phyloP scores from a whole-genome alignment of 345 rosid species.

The Populus davidiana region DNA sequence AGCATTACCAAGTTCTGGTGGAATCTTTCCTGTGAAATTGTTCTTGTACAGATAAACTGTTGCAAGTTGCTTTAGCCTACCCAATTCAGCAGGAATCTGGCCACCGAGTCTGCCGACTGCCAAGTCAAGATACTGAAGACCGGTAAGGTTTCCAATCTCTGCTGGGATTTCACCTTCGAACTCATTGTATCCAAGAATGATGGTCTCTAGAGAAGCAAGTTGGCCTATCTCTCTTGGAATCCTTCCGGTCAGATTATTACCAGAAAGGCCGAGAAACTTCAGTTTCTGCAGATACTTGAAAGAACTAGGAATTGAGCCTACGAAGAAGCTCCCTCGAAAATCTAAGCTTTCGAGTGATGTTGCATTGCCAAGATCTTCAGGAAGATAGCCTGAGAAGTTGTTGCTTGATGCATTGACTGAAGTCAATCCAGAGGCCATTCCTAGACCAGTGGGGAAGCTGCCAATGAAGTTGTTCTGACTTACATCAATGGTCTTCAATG shows the following conservation, averaged over 20 bases:
- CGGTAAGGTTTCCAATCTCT: slow-evolving; percentile 66
- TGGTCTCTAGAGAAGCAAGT: slow-evolving; percentile 68
- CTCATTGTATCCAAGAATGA: slow-evolving; percentile 83
- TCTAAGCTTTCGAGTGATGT: slow-evolving; percentile 62
- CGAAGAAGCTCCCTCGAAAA: slow-evolving; percentile 72
- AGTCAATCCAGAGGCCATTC: slow-evolving; percentile 56
- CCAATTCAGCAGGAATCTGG: slow-evolving; percentile 67
- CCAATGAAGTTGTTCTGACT: slow-evolving; percentile 76
- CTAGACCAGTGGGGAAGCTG: slow-evolving; percentile 71
- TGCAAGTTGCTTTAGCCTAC: slow-evolving; percentile 55
- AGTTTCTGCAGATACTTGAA: slow-evolving; percentile 65
- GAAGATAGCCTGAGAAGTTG: slow-evolving; percentile 73
- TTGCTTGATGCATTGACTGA: slow-evolving; percentile 80
- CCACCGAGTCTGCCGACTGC: slow-evolving; percentile 70
- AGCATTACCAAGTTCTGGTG: slow-evolving; percentile 57
- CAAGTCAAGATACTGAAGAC: slow-evolving; percentile 75
- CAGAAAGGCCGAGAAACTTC: slow-evolving; percentile 81
- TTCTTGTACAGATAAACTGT: slow-evolving; percentile 66
- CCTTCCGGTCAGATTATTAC: slow-evolving; percentile 78
- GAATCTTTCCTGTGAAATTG: slow-evolving; percentile 65
- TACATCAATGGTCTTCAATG: slow-evolving; percentile 54
- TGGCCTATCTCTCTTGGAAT: slow-evolving; percentile 72
- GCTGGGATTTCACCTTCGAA: slow-evolving; percentile 69
- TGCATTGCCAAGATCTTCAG: slow-evolving; percentile 79
- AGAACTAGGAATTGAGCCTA: slow-evolving; percentile 63